These are phyloP conservation scores for Sapria himalayana DNA, from an alignment of 345 rosid species.

Conservation along the genomic window DNA sequence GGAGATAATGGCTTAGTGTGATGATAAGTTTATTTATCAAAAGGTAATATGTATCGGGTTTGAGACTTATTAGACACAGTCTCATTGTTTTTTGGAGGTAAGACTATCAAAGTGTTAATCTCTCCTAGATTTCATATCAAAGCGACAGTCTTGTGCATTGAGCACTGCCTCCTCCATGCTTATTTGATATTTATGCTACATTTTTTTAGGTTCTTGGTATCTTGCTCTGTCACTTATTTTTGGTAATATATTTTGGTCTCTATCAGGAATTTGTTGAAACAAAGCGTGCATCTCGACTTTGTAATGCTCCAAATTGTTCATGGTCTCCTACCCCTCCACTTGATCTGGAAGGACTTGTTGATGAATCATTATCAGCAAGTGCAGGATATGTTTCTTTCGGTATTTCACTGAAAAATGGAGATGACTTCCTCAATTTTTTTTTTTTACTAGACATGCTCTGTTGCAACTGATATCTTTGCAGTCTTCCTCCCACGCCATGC, in stretches of 20 bases:
- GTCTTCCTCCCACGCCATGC: constrained; percentile 80
- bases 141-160: no score
- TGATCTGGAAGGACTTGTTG: constrained; percentile 52
- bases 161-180: no score
- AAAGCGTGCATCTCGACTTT: constrained; percentile 59
- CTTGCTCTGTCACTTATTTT: constrained; percentile 5
- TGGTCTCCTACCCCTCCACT: constrained; percentile 67
- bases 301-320: constrained; percentile 63
- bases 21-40: no score
- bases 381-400: constrained; percentile 96
- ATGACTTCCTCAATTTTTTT: background rate
- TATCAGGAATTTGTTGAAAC: constrained; percentile 82
- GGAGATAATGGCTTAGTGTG: no score
- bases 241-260: constrained; percentile 4
- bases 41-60: no score
- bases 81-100: no score
- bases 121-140: no score
- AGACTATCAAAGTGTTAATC: no score
- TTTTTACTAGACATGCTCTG: background rate
- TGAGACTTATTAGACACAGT: no score
- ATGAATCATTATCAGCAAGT: constrained; percentile 56
- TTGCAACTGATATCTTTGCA: constrained; percentile 13
- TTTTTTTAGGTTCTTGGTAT: background rate
- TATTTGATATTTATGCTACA: background rate
- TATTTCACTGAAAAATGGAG: constrained; percentile 15